phyloP scores from a whole-genome alignment of 371 early-diverging fungal genomes.

The Chytridiales sp. region DNA sequence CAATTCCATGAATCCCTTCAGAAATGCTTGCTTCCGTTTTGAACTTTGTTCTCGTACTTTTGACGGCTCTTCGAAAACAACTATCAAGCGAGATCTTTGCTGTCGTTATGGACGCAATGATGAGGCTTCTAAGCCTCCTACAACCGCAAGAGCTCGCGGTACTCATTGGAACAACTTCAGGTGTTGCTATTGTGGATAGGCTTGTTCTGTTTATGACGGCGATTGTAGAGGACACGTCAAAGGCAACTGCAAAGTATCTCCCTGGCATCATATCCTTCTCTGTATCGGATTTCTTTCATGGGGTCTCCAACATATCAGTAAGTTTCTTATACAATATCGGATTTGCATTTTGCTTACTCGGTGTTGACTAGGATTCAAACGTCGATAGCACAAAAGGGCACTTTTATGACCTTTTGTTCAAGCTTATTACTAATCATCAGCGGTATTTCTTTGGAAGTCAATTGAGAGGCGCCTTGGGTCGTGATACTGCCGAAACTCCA shows the following conservation, averaged over 20 bases:
- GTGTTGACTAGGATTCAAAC: conserved; percentile 2
- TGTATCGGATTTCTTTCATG: conserved; percentile 7
- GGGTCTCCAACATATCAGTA: background rate
- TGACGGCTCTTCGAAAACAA: conserved; percentile 9
- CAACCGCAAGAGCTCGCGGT: conserved; percentile 11
- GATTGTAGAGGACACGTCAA: conserved; percentile 10
- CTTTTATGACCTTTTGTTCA: conserved; percentile 17
- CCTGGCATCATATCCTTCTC: conserved; percentile 8
- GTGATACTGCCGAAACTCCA: too few species aligned
- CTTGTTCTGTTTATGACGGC: conserved; percentile 9
- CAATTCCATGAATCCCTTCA: background rate
- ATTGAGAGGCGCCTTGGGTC: too few species aligned
- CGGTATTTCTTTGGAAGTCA: conserved; percentile 15
- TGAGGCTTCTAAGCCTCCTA: conserved; percentile 9
- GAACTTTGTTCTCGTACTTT: conserved; percentile 15
- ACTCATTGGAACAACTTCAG: background rate
- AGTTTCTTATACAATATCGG: background rate
- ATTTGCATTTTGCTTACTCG: background rate
- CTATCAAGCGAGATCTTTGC: conserved; percentile 8
- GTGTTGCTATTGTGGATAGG: conserved; percentile 9
- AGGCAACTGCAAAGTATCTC: conserved; percentile 5
- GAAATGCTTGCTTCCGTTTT: conserved; percentile 12
- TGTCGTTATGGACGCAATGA: conserved; percentile 10
- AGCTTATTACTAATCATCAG: conserved; percentile 12
- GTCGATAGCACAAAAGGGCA: conserved; percentile 10